Conservation (phyloP, 164 flowering plant genomes). For the Malania oleifera region DNA sequence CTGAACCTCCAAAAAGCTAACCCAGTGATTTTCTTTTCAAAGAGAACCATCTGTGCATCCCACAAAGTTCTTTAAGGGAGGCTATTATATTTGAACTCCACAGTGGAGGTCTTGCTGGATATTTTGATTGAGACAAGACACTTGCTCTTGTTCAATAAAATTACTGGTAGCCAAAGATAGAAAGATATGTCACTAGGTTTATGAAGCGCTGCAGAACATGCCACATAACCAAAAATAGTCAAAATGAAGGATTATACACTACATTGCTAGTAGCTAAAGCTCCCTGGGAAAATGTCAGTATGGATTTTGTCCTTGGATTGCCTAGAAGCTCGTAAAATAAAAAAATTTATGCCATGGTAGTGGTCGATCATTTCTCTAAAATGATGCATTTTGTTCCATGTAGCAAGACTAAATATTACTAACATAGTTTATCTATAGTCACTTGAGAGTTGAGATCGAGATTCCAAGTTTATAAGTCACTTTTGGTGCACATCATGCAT, state of each 20-base stretch:
- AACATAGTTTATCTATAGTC: background rate
- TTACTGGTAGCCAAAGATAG: conserved; percentile 16
- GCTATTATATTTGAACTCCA: conserved; percentile 10
- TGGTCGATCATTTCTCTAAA: conserved; percentile 15
- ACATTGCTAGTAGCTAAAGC: conserved; percentile 1
- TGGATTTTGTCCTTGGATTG: conserved; percentile 12
- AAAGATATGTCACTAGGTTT: background rate
- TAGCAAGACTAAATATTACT: conserved; percentile 6
- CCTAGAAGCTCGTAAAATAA: background rate
- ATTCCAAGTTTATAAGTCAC: conserved; percentile 9
- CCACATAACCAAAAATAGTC: conserved; percentile 1
- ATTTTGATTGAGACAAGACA: conserved; percentile 16
- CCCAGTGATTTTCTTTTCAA: conserved; percentile 12
- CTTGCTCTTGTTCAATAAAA: background rate
- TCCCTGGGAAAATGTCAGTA: conserved; percentile 6
- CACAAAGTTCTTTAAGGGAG: conserved; percentile 10
- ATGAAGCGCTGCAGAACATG: conserved; percentile 9
- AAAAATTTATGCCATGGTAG: background rate
- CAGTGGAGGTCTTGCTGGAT: conserved; percentile 12
- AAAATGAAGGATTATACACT: background rate
- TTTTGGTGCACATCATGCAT: conserved; percentile 14
- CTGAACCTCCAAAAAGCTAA: no score
- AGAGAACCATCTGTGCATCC: conserved; percentile 6
- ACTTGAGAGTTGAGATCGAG: conserved; percentile 11
- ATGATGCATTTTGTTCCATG: conserved; percentile 17